These are phyloP conservation scores for Cenchrus fungigraminus DNA, from an alignment of 176 grass and related monocot species.

Conservation along the genomic window DNA sequence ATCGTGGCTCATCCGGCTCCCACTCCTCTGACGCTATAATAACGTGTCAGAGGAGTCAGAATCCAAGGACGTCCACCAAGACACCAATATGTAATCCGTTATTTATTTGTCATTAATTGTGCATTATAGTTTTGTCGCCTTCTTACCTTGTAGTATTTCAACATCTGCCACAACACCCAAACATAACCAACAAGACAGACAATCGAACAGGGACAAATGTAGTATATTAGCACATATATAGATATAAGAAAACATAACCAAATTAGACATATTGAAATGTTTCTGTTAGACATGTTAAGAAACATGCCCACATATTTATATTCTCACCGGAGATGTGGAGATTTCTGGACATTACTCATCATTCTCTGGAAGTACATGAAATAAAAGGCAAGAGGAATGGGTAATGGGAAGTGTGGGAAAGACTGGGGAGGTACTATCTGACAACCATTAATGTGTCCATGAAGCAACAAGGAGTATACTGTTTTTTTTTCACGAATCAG, in stretches of 20 bases:
- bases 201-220: no score
- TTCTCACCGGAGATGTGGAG: background rate
- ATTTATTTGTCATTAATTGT: no score
- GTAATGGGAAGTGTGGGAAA: slow-evolving; percentile 39
- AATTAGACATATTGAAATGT: no score
- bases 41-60: no score
- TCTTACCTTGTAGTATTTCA: background rate
- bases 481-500: slow-evolving; percentile 10
- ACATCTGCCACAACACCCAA: background rate
- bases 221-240: no score
- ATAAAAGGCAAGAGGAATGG: slow-evolving; percentile 29
- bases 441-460: slow-evolving; percentile 43
- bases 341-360: no score
- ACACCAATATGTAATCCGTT: background rate
- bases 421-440: slow-evolving; percentile 32
- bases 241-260: no score
- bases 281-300: no score
- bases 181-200: background rate
- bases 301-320: background rate
- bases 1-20: no score
- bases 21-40: no score
- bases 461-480: slow-evolving; percentile 13
- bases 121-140: background rate
- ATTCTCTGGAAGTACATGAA: background rate
- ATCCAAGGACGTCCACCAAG: no score